Conservation (phyloP, 805 yeast genomes). For the Vanderwaltozyma polyspora region DNA sequence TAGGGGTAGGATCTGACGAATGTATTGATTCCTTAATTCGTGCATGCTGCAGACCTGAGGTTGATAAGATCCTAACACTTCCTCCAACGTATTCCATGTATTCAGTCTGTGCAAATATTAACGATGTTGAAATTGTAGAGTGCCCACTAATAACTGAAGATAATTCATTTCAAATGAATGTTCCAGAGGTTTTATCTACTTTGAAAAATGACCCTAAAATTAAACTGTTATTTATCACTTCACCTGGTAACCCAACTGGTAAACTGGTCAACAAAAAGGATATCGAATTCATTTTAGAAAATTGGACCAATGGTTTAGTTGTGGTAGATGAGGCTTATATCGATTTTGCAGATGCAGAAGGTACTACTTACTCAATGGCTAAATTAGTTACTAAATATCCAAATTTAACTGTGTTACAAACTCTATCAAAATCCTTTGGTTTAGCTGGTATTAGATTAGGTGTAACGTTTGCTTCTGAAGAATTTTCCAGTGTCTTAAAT, state of each 20-base stretch:
- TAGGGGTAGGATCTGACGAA: conserved; percentile 97
- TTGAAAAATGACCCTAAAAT: conserved; percentile 48
- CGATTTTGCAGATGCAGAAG: conserved; percentile 56
- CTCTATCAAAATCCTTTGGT: conserved; percentile 90
- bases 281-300: conserved; percentile 37
- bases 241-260: conserved; percentile 97
- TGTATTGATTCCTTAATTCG: conserved; percentile 82
- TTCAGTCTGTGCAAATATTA: conserved; percentile 77
- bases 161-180: conserved; percentile 51
- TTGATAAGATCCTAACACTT: conserved; percentile 70
- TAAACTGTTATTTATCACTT: conserved; percentile 72
- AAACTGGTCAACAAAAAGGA: conserved; percentile 40
- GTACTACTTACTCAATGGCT: conserved; percentile 44
- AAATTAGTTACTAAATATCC: conserved; percentile 74
- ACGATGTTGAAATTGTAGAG: conserved; percentile 68
- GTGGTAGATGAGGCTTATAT: conserved; percentile 93
- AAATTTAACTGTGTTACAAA: conserved; percentile 79
- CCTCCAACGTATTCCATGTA: conserved; percentile 99
- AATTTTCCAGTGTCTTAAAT: conserved; percentile 59
- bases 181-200: conserved; percentile 40
- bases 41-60: conserved; percentile 71
- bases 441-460: conserved; percentile 92
- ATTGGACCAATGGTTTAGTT: conserved; percentile 62
- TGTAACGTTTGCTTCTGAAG: conserved; percentile 52
- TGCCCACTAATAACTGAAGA: conserved; percentile 55